A percentile compares a stretch with the other conserved stretches of the same genome.
Conservation (phyloP, 148 eudicot genomes). For the Pouteria glomerata region DNA sequence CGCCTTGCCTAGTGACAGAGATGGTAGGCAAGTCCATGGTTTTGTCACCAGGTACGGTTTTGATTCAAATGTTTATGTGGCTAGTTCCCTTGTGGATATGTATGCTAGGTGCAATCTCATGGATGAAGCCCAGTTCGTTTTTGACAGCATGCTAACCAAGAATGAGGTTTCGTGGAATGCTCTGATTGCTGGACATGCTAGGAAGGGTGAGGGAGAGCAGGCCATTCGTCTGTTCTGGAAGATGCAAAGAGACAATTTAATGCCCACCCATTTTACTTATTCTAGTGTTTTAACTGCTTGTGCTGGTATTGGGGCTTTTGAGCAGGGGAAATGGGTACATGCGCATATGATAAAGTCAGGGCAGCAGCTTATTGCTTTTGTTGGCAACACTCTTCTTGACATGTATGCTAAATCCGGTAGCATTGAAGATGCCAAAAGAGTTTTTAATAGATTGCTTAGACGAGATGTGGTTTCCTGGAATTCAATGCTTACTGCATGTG, state of each 20-base stretch:
- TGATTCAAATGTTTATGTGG: constrained; percentile 17
- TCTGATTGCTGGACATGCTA: constrained; percentile 16
- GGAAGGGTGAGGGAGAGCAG: constrained; percentile 16
- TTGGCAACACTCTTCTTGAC: constrained; percentile 20
- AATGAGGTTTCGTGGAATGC: constrained; percentile 22
- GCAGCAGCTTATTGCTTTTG: constrained; percentile 3
- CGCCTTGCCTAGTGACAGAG: constrained; percentile 9
- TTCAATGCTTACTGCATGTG: constrained; percentile 22
- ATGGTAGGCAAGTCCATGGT: constrained; percentile 19
- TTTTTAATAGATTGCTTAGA: constrained; percentile 11
- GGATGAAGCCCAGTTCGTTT: constrained; percentile 13
- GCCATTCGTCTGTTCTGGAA: constrained; percentile 10
- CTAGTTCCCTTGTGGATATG: constrained; percentile 19
- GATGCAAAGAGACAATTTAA: constrained; percentile 13
- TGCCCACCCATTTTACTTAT: constrained; percentile 15
- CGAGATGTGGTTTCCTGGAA: constrained; percentile 21
- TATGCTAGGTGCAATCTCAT: constrained; percentile 17
- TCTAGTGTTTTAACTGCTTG: constrained; percentile 19
- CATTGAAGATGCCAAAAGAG: constrained; percentile 16
- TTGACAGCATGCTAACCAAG: constrained; percentile 9
- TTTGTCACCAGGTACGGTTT: constrained; percentile 9
- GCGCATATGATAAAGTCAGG: constrained; percentile 15
- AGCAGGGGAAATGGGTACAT: constrained; percentile 22
- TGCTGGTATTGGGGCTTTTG: constrained; percentile 17
- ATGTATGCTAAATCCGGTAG: constrained; percentile 23